Percentiles rank a stretch among this genome's conserved stretches.
Evolutionary conservation across 1,139 yeast genomes (phyloP).

Genomic region (Sugiyamaella xylanicola): DNA sequence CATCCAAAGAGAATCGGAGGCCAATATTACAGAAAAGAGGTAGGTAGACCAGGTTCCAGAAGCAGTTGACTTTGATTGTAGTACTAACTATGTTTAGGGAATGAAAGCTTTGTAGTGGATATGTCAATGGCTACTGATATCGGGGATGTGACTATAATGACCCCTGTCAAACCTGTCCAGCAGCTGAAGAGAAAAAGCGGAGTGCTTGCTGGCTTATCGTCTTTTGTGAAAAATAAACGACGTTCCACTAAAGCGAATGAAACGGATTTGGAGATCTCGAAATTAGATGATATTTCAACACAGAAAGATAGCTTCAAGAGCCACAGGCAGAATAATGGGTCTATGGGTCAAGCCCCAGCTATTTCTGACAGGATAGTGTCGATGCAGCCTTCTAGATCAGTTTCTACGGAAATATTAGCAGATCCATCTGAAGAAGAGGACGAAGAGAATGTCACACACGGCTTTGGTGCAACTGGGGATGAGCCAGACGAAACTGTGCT

Average conservation of each 20-base stretch:
- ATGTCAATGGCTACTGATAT: slow-evolving; percentile 3
- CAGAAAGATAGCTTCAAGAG: neutral
- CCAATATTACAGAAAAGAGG: neutral
- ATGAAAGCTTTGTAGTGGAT: slow-evolving; percentile 1
- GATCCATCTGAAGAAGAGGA: neutral
- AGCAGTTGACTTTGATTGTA: neutral
- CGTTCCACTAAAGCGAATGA: neutral
- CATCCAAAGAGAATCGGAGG: neutral
- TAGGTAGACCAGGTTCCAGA: neutral
- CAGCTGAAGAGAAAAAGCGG: slow-evolving; percentile 8
- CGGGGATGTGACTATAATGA: neutral
- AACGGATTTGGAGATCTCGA: neutral
- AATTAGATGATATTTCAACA: neutral
- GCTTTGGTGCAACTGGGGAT: neutral
- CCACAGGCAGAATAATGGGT: neutral
- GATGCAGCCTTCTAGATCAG: neutral
- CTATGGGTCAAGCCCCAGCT: neutral
- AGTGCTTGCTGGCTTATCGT: neutral
- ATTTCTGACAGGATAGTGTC: neutral
- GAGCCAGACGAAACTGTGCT: neutral
- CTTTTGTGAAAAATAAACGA: neutral
- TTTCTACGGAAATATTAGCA: neutral
- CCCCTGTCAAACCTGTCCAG: neutral
- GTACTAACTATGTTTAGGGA: neutral
- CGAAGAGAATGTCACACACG: neutral